Base-by-base conservation (phyloP, 179 eudicot species). In the Amaranthus tricolor region DNA sequence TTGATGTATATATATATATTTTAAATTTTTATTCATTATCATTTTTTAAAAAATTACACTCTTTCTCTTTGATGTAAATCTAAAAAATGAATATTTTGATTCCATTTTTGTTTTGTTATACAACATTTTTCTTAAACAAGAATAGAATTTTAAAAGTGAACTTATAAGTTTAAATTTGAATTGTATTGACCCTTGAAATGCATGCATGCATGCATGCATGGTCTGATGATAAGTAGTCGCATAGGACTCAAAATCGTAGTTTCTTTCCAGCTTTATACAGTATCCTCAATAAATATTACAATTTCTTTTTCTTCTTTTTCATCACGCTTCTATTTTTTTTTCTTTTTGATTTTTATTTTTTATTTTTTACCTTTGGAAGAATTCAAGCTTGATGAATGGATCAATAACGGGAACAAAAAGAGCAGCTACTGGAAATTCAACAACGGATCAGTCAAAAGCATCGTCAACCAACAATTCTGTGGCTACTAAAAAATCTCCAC, bases 321-420 rank as follows among this genome's bases (percentile, higher is more conserved):
- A 7, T 52, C 55, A 53, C 6, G 17, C 7, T 19, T 67, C 13
- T 21, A 16, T 9, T 19, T 14, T 16, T 20, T 49, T 43, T 15
- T 68, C 52, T 64, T 21, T 43, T 13, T 63, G 44, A 20, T n/a
- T 8, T 21, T 12, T 19, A 65, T 3, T 0, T 8, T 16, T 52
- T 43, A 4, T 21, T 52, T 66, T 6, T 24, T 3, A 6, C 47
- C 5, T 17, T 58, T 59, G 58, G 71, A 68, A 80, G 82, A 54
- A 60, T 31, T 72, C 68, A 43, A 64, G 8, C 10, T 4, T 52
- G 70, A 75, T 70, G 76, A 78, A 78, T 78, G 84, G 81, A 76
- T 68, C 72, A 24, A 68, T 78, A 54, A 70, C 80, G 10, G 86
- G 84, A 54, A 74, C 77, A 67, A 85, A 85, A 77, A 83, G 86